phyloP scores from a whole-genome alignment of 2,329 filamentous ascomycete genomes.

The Amauroascus niger region DNA sequence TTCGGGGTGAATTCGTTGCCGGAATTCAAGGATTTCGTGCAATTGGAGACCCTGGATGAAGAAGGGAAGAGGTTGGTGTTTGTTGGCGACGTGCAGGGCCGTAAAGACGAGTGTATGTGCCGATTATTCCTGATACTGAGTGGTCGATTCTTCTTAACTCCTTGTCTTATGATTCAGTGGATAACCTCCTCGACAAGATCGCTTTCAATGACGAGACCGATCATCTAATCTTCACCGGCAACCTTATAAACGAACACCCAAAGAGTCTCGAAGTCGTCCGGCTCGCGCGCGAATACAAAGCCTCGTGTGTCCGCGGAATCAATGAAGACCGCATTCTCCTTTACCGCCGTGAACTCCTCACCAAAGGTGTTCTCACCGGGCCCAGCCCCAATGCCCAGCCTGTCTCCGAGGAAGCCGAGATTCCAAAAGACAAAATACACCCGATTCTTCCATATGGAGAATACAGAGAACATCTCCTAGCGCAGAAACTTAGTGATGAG shows the following conservation, averaged over 20 bases:
- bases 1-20: constrained; percentile 43
- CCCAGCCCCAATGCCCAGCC: not conserved
- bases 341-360: constrained; percentile 42
- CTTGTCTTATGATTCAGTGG: constrained; percentile 28
- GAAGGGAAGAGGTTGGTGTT: constrained; percentile 59
- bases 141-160: not conserved
- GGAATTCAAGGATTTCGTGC: constrained; percentile 42
- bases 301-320: constrained; percentile 80
- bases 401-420: not conserved
- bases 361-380: not conserved
- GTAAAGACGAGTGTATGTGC: constrained; percentile 53
- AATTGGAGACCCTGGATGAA: constrained; percentile 43
- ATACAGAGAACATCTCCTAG: constrained; percentile 41
- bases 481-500: constrained; percentile 46
- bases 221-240: constrained; percentile 66
- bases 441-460: constrained; percentile 9
- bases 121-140: not conserved
- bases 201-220: constrained; percentile 51
- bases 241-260: constrained; percentile 78
- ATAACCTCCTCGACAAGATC: constrained; percentile 55
- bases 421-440: not conserved
- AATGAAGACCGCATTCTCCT: constrained; percentile 82
- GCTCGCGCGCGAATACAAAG: constrained; percentile 60
- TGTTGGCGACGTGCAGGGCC: constrained; percentile 88
- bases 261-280: constrained; percentile 70